Evolutionary conservation across 192 early-diverging fungal species (phyloP), one percentile per base, ranked within the genome.

Genomic region (Chytriomyces sp.): DNA sequence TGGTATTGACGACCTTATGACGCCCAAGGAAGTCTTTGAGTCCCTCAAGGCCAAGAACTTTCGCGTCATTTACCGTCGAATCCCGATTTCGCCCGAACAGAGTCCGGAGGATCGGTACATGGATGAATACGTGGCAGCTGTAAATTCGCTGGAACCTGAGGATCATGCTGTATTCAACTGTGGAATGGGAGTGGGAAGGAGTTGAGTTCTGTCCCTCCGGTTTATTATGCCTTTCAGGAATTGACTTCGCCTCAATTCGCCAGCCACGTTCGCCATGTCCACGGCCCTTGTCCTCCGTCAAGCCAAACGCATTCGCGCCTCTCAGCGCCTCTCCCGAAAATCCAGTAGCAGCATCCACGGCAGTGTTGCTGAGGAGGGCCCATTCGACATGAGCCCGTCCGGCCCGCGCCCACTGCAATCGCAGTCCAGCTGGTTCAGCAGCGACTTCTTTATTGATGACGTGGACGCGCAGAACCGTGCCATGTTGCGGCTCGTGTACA

Each of bases 181-280:
- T 73, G 89, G 89, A 5, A 86, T 88, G 82, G 89, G 89, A 8
- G 83, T 79, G 17, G 89, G 87, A 19, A 57, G 89, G 49, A 90
- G 82, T 83, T 36, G 55, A 36, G 19, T 55, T 12, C 33, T 33
- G 4, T 53, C 8, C 32, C 34, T 52, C 31, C 17, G 33, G 10
- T 32, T 14, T n/a, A n/a, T n/a, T n/a, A n/a, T n/a, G n/a, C n/a
- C n/a, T n/a, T n/a, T n/a, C n/a, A n/a, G n/a, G n/a, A n/a, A n/a
- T n/a, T n/a, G n/a, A n/a, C n/a, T 30, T 34, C 28, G n/a, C 3
- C 33, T 37, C 33, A 69, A 56, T 26, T 40, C 3, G 52, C 10
- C 60, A 82, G 79, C 89, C 3, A 90, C 89, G 32, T 82, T 86
- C 58, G 83, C 84, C 8, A 89, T 85, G 80, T 76, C 88, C 10